Conservation (phyloP, 805 yeast genomes). For the Teunomyces barrocoloradensis region DNA sequence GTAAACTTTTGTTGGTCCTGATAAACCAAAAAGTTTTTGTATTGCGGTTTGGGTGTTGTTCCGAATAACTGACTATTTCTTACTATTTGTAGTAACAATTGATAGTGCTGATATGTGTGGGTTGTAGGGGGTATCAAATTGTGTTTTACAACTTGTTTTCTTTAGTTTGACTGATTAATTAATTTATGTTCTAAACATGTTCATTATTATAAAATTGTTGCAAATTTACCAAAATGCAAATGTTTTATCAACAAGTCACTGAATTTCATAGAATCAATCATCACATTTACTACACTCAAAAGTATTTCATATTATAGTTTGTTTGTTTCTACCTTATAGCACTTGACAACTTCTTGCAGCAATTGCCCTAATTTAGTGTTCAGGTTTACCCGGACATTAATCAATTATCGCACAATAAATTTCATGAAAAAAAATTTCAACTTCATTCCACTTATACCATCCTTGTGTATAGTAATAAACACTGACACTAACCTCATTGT, state of each 20-base stretch:
- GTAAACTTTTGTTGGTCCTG: neutral
- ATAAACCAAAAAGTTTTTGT: neutral
- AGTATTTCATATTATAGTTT: too few species aligned
- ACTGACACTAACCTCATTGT: neutral
- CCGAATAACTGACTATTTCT: neutral
- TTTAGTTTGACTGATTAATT: too few species aligned
- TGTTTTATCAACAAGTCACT: neutral
- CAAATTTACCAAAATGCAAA: neutral
- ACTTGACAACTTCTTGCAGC: neutral
- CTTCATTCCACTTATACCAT: neutral
- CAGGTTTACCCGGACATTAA: neutral
- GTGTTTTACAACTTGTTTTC: too few species aligned
- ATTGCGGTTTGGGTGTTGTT: neutral
- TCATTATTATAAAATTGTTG: neutral
- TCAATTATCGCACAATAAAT: neutral
- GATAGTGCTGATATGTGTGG: too few species aligned
- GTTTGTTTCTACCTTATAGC: too few species aligned
- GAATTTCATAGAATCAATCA: too few species aligned
- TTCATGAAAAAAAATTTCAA: slow-evolving; percentile 4
- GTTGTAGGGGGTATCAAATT: too few species aligned
- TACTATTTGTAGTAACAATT: too few species aligned
- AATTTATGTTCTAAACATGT: too few species aligned
- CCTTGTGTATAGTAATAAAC: neutral
- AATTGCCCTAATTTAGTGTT: neutral
- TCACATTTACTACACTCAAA: too few species aligned